A percentile compares a stretch with the other conserved stretches of the same genome.
Conservation (phyloP, 2,329 filamentous ascomycete genomes). For the Fusarium armeniacum region DNA sequence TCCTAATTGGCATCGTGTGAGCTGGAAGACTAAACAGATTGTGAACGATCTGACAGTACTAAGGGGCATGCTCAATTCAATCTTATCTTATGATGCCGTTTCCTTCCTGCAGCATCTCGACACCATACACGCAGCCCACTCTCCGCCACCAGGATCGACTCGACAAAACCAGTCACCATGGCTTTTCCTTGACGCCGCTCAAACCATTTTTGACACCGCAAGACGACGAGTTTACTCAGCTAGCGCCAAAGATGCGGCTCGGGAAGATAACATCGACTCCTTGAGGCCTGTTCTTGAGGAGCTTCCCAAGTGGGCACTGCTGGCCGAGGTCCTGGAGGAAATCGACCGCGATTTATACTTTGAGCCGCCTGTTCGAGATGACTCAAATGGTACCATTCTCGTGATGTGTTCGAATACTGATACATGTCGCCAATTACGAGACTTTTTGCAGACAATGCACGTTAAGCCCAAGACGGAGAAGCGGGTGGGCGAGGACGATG, state of each 20-base stretch:
- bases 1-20: constrained; percentile 97
- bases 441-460: constrained; percentile 93
- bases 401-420: constrained; percentile 95
- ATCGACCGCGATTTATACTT: constrained; percentile 93
- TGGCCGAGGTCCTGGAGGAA: constrained; percentile 92
- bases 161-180: constrained; percentile 93
- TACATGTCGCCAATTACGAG: constrained; percentile 88
- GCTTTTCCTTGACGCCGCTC: constrained; percentile 94
- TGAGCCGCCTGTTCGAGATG: constrained; percentile 80
- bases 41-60: constrained; percentile 89
- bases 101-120: constrained; percentile 94
- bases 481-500: constrained; percentile 59
- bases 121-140: constrained; percentile 91
- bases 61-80: constrained; percentile 82
- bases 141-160: constrained; percentile 87
- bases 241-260: constrained; percentile 67
- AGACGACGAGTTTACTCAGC: constrained; percentile 88
- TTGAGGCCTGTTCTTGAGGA: constrained; percentile 89
- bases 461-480: constrained; percentile 69
- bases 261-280: constrained; percentile 67
- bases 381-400: constrained; percentile 90
- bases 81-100: constrained; percentile 90
- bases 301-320: constrained; percentile 90
- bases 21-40: constrained; percentile 94
- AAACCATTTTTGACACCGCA: constrained; percentile 92